These are phyloP conservation scores for Dendrostoma leiphaemia DNA, from an alignment of 2,329 filamentous ascomycete species.

Conservation along the genomic window DNA sequence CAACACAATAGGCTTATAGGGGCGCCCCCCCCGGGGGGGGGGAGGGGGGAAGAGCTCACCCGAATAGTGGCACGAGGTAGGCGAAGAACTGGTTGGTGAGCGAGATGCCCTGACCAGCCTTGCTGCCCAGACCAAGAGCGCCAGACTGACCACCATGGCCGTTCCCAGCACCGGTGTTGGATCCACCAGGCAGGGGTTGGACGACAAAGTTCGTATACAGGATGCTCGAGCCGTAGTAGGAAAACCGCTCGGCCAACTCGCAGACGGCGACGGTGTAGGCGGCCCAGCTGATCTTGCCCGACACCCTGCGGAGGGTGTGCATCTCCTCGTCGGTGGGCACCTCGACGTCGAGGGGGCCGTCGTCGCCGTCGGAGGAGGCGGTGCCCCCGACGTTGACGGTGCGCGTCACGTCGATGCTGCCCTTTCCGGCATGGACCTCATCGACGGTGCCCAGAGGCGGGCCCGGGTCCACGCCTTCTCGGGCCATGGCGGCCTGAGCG, in stretches of 20 bases:
- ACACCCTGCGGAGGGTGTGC: conserved; percentile 59
- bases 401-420: conserved; percentile 8
- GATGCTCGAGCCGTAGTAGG: conserved; percentile 71
- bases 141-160: conserved; percentile 38
- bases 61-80: conserved; percentile 17
- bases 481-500: conserved; percentile 17
- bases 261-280: conserved; percentile 71
- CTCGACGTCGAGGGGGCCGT: conserved; percentile 23
- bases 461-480: conserved; percentile 8
- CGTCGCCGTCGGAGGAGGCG: not conserved
- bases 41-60: conserved; percentile 35
- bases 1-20: too few relatives aligned
- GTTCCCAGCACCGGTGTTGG: conserved; percentile 49
- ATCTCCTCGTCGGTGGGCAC: conserved; percentile 62
- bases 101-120: conserved; percentile 47
- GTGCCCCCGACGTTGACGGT: not conserved
- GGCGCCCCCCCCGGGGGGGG: not conserved
- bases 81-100: conserved; percentile 44
- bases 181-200: conserved; percentile 50
- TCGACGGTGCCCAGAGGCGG: conserved; percentile 12
- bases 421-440: conserved; percentile 12
- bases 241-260: conserved; percentile 74
- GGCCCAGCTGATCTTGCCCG: conserved; percentile 62
- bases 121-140: conserved; percentile 58
- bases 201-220: conserved; percentile 69